Evolutionary conservation across 441 rosid genomes (phyloP).

Genomic region (Brassica hybrid): DNA sequence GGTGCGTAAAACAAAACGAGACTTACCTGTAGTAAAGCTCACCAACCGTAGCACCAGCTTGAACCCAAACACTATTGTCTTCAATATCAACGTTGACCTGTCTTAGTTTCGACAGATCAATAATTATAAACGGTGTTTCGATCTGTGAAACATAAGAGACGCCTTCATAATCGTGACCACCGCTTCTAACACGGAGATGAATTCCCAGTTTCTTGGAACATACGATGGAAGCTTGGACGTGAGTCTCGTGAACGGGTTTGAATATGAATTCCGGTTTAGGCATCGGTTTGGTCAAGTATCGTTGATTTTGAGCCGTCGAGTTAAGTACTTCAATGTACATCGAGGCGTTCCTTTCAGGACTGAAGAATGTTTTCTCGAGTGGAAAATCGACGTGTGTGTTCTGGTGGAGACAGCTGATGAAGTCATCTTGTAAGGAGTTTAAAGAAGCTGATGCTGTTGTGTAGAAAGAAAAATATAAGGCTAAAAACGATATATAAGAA

Average conservation of each 20-base stretch:
- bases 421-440: constrained; percentile 37
- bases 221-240: constrained; percentile 64
- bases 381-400: constrained; percentile 47
- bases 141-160: constrained; percentile 59
- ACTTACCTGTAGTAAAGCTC: constrained; percentile 60
- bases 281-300: constrained; percentile 52
- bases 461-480: constrained; percentile 4
- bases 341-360: constrained; percentile 47
- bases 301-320: constrained; percentile 53
- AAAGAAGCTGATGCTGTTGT: constrained; percentile 29
- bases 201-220: constrained; percentile 56
- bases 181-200: constrained; percentile 71
- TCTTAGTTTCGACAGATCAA: constrained; percentile 63
- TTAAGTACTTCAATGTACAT: constrained; percentile 48
- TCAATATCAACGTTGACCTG: constrained; percentile 45
- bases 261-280: constrained; percentile 75
- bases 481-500: constrained; percentile 3
- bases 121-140: constrained; percentile 54
- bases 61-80: constrained; percentile 58
- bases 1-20: no score
- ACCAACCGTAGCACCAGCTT: constrained; percentile 72
- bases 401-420: constrained; percentile 51
- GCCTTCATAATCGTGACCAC: constrained; percentile 82
- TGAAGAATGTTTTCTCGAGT: constrained; percentile 42
- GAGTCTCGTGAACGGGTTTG: constrained; percentile 58